Conservation (phyloP, 371 early-diverging fungal genomes). For the Rhizopus delemar region DNA sequence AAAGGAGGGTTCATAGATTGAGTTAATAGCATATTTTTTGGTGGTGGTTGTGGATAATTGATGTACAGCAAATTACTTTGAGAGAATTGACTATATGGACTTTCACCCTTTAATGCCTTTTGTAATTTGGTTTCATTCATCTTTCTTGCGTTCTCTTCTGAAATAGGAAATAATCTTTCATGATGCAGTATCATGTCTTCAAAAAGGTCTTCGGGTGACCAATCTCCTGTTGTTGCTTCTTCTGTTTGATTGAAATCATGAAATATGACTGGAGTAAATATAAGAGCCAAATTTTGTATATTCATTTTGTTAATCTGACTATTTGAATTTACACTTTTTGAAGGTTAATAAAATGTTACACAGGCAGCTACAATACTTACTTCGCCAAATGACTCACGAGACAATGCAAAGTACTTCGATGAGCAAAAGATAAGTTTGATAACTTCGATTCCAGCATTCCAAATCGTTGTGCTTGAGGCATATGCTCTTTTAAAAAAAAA, state of each 20-base stretch:
- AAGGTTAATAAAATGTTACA: conserved; percentile 3
- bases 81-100: conserved; percentile 21
- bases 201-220: conserved; percentile 33
- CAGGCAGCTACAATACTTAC: conserved; percentile 30
- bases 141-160: conserved; percentile 20
- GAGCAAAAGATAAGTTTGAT: conserved; percentile 45
- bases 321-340: conserved; percentile 35
- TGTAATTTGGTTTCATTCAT: conserved; percentile 17
- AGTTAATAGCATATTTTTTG: conserved; percentile 13
- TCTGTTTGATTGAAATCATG: conserved; percentile 48
- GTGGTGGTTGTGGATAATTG: not conserved
- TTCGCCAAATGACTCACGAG: conserved; percentile 55
- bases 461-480: conserved; percentile 34
- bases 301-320: conserved; percentile 50
- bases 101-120: conserved; percentile 20
- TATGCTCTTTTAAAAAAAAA: conserved; percentile 10
- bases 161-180: conserved; percentile 23
- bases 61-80: conserved; percentile 26
- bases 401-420: conserved; percentile 53
- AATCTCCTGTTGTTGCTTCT: conserved; percentile 20
- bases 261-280: conserved; percentile 52
- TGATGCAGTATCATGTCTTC: conserved; percentile 30
- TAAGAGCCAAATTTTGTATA: conserved; percentile 43
- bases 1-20: conserved; percentile 23
- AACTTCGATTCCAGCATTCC: conserved; percentile 32